A percentile compares a stretch with the other conserved stretches of the same genome.
phyloP scores from a whole-genome alignment of 345 rosid genomes.

The Ceriops zippeliana region DNA sequence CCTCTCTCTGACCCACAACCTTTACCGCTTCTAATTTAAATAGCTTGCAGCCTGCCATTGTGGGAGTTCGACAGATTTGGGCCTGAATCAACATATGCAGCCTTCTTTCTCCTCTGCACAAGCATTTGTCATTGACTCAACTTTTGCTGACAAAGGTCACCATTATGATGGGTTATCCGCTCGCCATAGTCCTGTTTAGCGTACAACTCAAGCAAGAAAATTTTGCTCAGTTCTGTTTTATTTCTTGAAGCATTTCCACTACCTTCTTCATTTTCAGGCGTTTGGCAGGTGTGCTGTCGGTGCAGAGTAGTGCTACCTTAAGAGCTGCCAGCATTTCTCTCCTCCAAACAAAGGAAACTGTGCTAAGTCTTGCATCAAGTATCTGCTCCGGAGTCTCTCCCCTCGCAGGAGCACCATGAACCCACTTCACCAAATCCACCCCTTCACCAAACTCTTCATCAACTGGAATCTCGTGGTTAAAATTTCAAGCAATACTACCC shows the following conservation, averaged over 20 bases:
- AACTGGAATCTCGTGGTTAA: slow-evolving; percentile 28
- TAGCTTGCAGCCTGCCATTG: slow-evolving; percentile 13
- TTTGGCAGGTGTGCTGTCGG: slow-evolving; percentile 30
- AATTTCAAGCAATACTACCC: slow-evolving; percentile 33
- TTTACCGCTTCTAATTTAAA: slow-evolving; percentile 6
- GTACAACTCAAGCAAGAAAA: background rate
- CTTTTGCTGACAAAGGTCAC: background rate
- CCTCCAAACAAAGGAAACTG: slow-evolving; percentile 78
- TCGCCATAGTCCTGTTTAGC: slow-evolving; percentile 1
- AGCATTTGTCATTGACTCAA: background rate
- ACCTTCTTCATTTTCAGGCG: slow-evolving; percentile 37
- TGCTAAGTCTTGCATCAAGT: slow-evolving; percentile 36
- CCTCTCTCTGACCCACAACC: slow-evolving; percentile 8
- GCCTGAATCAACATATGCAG: slow-evolving; percentile 5
- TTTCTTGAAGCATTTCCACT: slow-evolving; percentile 49
- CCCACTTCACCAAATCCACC: slow-evolving; percentile 38
- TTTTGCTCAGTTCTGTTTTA: slow-evolving; percentile 44
- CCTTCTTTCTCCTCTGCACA: background rate
- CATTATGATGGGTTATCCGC: slow-evolving; percentile 1
- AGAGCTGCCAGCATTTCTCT: slow-evolving; percentile 93
- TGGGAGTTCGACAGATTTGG: slow-evolving; percentile 11
- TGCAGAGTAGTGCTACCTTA: slow-evolving; percentile 35
- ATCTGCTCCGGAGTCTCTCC: slow-evolving; percentile 41
- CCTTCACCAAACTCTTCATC: slow-evolving; percentile 71
- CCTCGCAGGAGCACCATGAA: slow-evolving; percentile 34